Base-by-base conservation (phyloP, 2,329 filamentous ascomycete genomes). In the Penicillium brevicompactum region DNA sequence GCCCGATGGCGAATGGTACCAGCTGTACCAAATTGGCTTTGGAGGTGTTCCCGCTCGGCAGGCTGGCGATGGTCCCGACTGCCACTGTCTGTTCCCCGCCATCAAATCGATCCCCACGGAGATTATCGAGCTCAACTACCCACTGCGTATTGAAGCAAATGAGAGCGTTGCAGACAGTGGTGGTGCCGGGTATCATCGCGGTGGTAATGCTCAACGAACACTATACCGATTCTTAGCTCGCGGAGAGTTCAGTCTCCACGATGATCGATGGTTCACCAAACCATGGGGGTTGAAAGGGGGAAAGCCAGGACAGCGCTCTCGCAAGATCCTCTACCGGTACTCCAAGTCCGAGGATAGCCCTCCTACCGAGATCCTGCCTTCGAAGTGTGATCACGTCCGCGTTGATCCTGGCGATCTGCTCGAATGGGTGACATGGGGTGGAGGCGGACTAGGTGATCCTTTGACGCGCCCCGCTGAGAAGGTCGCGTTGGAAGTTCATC, bases 21-120 rank as follows among this genome's bases (percentile, higher is more conserved):
- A 80, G 53, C 70, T 82, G 0, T 81, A 80, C 58, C 78, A 80
- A 54, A 81, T 82, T 50, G 78, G 77, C 0, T 81, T 81, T 37
- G 79, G 78, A 4, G 79, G 79, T 22, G 78, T 80, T 0, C 78
- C 78, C 4, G 78, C 78, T 0, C 72, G 78, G 0, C 76, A 76
- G 1, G 74, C 75, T 5, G 78, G 79, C 18, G 78, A 81, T 48
- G 78, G 78, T 2, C 76, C 75, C 1, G 78, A 82, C 58, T 81
- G 79, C 54, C 79, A 81, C 60, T 81, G 78, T 45, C 67, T 82
- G 3, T 81, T 80, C 63, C 78, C 79, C 0, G 76, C 77, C 1
- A 80, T 81, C 67, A 82, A 81, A 57, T 78, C 75, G 1, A 79
- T 81, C 24, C 79, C 78, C 0, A 78, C 77, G 0, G 79, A 82